Base-by-base conservation (phyloP, 139 green algal species). In the Mesotaenium endlicherianum region DNA sequence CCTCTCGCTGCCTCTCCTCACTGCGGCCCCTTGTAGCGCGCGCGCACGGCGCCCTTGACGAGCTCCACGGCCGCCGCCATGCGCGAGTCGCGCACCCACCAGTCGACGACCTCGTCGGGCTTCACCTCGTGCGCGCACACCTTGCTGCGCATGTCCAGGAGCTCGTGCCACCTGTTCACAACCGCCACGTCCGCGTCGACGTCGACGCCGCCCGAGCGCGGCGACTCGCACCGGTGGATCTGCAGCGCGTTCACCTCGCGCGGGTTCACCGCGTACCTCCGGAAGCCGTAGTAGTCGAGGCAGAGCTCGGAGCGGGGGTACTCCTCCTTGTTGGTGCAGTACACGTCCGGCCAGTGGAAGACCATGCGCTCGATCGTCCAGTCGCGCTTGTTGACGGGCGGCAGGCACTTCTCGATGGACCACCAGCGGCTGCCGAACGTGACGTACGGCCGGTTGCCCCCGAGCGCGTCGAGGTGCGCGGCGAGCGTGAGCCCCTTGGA, bases 291-390 rank as follows among this genome's bases (percentile, higher is more conserved):
- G 38, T 83, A 83, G 44, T 83, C 76, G n/a, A 83, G 67, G 44
- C 76, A 83, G 1, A 83, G 42, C 76, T 74, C 41, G 50, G 17
- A 79, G 16, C 55, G 40, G 1, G 76, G 76, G 57, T 47, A 83
- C 26, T 43, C 55, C 41, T 83, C 76, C 67, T 83, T 83, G 76
- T 83, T 79, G 3, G 41, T 53, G 45, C 76, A 83, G 44, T 83
- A 83, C n/a, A 83, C 17, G 45, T 83, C 31, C 30, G 76, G 76
- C 76, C 76, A 83, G 39, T 77, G 76, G 36, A 59, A 83, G 20
- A 83, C 14, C 76, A 83, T 83, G 60, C 76, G 60, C 53, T 83
- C 34, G 30, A 83, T n/a, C n/a, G 76, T 26, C 76, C 76, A 83
- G 2, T 57, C 16, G 36, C 20, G 30, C 76, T 69, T 31, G 11